These are phyloP conservation scores for Xylariaceae sp. DNA, from an alignment of 2,329 filamentous ascomycete genomes.

Conservation along the genomic window DNA sequence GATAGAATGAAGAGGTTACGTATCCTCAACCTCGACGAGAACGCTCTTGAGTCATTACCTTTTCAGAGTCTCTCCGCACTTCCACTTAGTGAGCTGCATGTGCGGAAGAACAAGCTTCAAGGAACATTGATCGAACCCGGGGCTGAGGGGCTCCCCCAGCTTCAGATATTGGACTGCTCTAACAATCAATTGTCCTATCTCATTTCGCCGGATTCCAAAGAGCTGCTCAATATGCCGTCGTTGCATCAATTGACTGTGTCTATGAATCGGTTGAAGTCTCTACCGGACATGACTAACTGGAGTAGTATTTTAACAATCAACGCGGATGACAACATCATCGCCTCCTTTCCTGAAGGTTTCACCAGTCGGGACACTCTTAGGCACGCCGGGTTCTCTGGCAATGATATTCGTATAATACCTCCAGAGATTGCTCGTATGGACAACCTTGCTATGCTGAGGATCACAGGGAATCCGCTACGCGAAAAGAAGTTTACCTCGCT, in stretches of 20 bases:
- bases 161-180: constrained; percentile 75
- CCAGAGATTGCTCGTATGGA: constrained; percentile 77
- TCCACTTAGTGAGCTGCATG: constrained; percentile 68
- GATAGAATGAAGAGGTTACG: constrained; percentile 65
- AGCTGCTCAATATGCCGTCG: constrained; percentile 60
- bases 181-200: constrained; percentile 66
- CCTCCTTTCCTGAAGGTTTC: constrained; percentile 72
- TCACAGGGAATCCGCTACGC: constrained; percentile 85
- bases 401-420: constrained; percentile 73
- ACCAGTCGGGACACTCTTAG: constrained; percentile 62
- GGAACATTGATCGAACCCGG: constrained; percentile 66
- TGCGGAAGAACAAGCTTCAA: constrained; percentile 72
- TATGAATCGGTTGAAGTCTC: constrained; percentile 67
- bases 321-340: constrained; percentile 77
- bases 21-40: constrained; percentile 74
- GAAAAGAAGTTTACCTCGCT: constrained; percentile 84
- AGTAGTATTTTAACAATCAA: constrained; percentile 66
- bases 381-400: constrained; percentile 78
- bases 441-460: constrained; percentile 65
- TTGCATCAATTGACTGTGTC: constrained; percentile 73
- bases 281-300: constrained; percentile 77
- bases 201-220: constrained; percentile 35
- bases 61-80: constrained; percentile 64
- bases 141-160: constrained; percentile 53
- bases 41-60: constrained; percentile 67